These are phyloP conservation scores for Clarireedia hainanense DNA, from an alignment of 2,329 filamentous ascomycete species.

Conservation along the genomic window DNA sequence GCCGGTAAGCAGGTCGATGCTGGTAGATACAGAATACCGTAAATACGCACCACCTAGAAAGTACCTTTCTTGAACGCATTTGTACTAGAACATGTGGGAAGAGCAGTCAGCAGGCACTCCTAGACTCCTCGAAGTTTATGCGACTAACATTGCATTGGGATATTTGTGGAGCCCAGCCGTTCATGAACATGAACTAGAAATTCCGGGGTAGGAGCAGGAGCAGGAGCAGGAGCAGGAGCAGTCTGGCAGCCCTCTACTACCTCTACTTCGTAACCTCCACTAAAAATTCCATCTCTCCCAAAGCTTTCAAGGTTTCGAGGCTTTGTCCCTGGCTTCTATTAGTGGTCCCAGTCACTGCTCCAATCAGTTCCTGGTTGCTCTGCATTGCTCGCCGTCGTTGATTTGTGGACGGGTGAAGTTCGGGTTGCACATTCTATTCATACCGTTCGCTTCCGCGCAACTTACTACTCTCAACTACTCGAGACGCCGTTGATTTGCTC, in stretches of 20 bases:
- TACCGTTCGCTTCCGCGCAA: background rate
- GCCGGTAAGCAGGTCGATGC: background rate
- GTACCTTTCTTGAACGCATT: background rate
- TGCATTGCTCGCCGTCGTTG: background rate
- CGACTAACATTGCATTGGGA: background rate
- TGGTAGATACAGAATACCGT: background rate
- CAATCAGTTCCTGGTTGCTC: no score
- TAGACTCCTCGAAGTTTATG: background rate
- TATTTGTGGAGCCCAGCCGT: background rate
- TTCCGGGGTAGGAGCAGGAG: no score
- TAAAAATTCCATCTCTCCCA: no score
- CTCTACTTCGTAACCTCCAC: no score
- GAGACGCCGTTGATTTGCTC: background rate
- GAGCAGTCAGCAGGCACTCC: conserved; percentile 4
- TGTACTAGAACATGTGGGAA: background rate
- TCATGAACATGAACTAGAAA: background rate
- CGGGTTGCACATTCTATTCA: background rate
- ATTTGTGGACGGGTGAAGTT: background rate
- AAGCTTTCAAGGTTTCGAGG: no score
- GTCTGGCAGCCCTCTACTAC: no score
- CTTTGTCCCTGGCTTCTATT: no score
- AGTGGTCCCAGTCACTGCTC: no score
- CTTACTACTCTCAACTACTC: background rate
- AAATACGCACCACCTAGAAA: background rate
- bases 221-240: no score